Conservation (phyloP, 345 rosid genomes). For the Linum lewisii region DNA sequence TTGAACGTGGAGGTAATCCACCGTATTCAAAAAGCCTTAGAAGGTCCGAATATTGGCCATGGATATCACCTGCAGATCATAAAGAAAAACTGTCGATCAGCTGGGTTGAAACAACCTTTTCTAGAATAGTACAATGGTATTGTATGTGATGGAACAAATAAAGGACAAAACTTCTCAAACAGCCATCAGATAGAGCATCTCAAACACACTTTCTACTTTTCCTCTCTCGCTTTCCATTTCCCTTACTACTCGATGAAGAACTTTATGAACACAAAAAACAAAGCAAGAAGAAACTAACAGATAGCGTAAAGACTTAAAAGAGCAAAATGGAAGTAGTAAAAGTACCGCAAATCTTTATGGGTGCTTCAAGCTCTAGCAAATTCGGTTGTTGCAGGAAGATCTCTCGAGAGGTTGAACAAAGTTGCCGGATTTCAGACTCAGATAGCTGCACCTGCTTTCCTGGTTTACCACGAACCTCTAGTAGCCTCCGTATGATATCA, state of each 20-base stretch:
- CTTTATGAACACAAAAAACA: not conserved
- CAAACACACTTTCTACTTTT: not conserved
- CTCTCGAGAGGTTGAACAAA: constrained; percentile 42
- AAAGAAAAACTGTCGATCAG: not conserved
- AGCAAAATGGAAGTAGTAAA: not conserved
- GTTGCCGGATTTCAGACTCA: constrained; percentile 67
- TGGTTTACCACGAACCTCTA: constrained; percentile 51
- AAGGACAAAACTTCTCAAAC: not conserved
- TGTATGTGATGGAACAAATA: not conserved
- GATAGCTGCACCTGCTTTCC: constrained; percentile 70
- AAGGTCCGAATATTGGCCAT: not conserved
- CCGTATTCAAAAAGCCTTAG: constrained; percentile 6
- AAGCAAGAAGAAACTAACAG: not conserved
- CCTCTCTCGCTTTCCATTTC: not conserved
- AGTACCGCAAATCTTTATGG: not conserved
- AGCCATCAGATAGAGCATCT: not conserved
- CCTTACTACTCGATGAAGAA: too few species aligned
- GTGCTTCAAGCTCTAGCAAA: constrained; percentile 31
- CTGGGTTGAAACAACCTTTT: not conserved
- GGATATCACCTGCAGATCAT: not conserved
- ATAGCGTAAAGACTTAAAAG: not conserved
- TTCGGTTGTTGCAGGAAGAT: constrained; percentile 63
- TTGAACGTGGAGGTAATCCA: constrained; percentile 1
- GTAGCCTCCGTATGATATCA: constrained; percentile 52
- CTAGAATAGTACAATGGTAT: not conserved